A percentile compares a stretch with the other conserved stretches of the same genome.
phyloP scores from a whole-genome alignment of 768 basidiomycete genomes.

The Xerocomus potaroensis region DNA sequence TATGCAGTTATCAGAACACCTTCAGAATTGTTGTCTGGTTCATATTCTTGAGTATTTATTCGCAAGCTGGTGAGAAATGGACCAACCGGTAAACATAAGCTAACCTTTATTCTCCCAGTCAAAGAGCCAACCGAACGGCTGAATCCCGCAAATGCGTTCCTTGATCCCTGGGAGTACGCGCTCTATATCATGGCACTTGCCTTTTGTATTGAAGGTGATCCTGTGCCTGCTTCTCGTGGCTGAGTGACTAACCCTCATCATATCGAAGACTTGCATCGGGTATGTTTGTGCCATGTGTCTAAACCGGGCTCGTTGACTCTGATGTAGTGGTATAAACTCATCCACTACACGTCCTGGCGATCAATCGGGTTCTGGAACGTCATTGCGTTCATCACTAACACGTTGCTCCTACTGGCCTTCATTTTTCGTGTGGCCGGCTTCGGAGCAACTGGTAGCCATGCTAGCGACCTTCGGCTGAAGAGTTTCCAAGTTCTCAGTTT shows the following conservation, averaged over 20 bases:
- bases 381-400: slow-evolving; percentile 68
- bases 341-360: slow-evolving; percentile 75
- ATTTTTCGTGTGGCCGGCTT: slow-evolving; percentile 63
- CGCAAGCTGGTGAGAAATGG: slow-evolving; percentile 63
- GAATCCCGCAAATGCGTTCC: slow-evolving; percentile 44
- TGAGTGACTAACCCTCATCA: slow-evolving; percentile 37
- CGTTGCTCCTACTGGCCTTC: slow-evolving; percentile 71
- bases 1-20: slow-evolving; percentile 73
- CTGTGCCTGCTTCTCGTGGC: background rate
- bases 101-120: slow-evolving; percentile 39
- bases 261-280: slow-evolving; percentile 22
- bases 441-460: slow-evolving; percentile 30
- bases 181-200: slow-evolving; percentile 77
- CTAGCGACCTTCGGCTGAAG: slow-evolving; percentile 41
- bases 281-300: no score
- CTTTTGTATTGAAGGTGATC: slow-evolving; percentile 73
- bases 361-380: slow-evolving; percentile 78
- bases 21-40: slow-evolving; percentile 77
- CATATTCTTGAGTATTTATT: slow-evolving; percentile 74
- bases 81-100: background rate
- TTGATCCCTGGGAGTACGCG: slow-evolving; percentile 78
- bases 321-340: slow-evolving; percentile 60
- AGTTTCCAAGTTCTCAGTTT: slow-evolving; percentile 91
- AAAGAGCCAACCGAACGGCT: slow-evolving; percentile 73
- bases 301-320: slow-evolving; percentile 1